A percentile compares a stretch with the other conserved stretches of the same genome.
phyloP scores from a whole-genome alignment of 129 eudicot genomes.

The Tagetes erecta region DNA sequence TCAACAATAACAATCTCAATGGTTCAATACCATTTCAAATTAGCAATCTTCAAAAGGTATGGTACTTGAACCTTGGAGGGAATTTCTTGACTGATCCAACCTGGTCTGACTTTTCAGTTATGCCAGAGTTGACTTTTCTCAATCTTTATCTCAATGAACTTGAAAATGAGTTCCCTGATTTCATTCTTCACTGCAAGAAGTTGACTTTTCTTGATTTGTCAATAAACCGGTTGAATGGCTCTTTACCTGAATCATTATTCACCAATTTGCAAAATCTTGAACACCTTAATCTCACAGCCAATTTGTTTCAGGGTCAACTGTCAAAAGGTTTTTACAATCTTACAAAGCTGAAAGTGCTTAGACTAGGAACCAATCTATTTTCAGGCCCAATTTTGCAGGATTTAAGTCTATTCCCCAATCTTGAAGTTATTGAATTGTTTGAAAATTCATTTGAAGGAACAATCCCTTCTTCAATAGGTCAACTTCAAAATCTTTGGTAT shows the following conservation, averaged over 20 bases:
- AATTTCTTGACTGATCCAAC: slow-evolving; percentile 62
- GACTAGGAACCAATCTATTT: slow-evolving; percentile 39
- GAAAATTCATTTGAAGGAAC: slow-evolving; percentile 50
- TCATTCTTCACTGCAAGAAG: slow-evolving; percentile 46
- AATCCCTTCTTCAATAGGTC: slow-evolving; percentile 72
- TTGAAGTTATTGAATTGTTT: slow-evolving; percentile 44
- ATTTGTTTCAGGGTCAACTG: slow-evolving; percentile 58
- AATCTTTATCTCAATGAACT: slow-evolving; percentile 47
- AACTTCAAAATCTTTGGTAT: slow-evolving; percentile 39
- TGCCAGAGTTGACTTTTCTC: slow-evolving; percentile 62
- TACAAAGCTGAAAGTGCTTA: slow-evolving; percentile 48
- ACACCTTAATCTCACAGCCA: slow-evolving; percentile 55
- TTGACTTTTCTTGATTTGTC: slow-evolving; percentile 82
- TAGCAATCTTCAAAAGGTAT: slow-evolving; percentile 51
- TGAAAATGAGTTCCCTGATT: slow-evolving; percentile 55
- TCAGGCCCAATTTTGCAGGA: slow-evolving; percentile 53
- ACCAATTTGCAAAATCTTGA: slow-evolving; percentile 52
- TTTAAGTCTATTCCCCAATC: slow-evolving; percentile 40
- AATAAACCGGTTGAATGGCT: slow-evolving; percentile 50
- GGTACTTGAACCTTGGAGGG: slow-evolving; percentile 64
- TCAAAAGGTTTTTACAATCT: slow-evolving; percentile 43
- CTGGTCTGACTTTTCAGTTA: slow-evolving; percentile 57
- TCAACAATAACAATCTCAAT: slow-evolving; percentile 42
- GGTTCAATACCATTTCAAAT: slow-evolving; percentile 65
- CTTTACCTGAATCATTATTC: slow-evolving; percentile 63